phyloP scores from a whole-genome alignment of 306 rosid genomes.

The Clitoria ternatea region DNA sequence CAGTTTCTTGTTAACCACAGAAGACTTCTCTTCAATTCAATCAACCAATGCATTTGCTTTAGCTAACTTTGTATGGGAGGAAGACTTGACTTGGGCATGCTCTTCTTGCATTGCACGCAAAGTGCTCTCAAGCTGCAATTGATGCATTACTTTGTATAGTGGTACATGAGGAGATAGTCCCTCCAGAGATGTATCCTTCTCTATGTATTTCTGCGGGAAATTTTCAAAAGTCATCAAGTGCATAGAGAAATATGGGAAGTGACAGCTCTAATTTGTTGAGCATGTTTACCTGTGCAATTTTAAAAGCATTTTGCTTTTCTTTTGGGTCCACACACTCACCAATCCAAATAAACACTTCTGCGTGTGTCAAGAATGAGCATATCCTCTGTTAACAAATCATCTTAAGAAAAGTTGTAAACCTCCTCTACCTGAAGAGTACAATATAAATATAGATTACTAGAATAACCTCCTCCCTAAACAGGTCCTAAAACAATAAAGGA shows the following conservation, averaged over 20 bases:
- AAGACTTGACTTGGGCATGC: conserved; percentile 41
- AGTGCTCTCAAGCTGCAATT: conserved; percentile 69
- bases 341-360: too few species aligned
- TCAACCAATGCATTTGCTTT: conserved; percentile 54
- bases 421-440: too few species aligned
- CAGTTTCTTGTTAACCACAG: conserved; percentile 50
- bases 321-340: too few species aligned
- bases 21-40: conserved; percentile 68
- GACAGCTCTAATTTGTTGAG: not conserved
- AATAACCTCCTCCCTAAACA: too few species aligned
- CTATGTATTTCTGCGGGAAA: conserved; percentile 66
- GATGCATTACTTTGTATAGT: conserved; percentile 57
- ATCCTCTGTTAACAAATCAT: too few species aligned
- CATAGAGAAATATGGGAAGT: not conserved
- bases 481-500: too few species aligned
- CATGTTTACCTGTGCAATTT: conserved; percentile 65
- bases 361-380: too few species aligned
- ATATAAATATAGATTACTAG: conserved; percentile 21
- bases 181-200: conserved; percentile 74
- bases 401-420: too few species aligned
- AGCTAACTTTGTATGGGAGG: conserved; percentile 57
- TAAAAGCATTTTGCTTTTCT: conserved; percentile 80
- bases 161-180: conserved; percentile 77
- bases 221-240: conserved; percentile 1
- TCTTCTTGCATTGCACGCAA: conserved; percentile 51